A percentile compares a stretch with the other conserved stretches of the same genome.
Conservation (phyloP, 192 early-diverging fungal genomes). For the Backusella australiensis region DNA sequence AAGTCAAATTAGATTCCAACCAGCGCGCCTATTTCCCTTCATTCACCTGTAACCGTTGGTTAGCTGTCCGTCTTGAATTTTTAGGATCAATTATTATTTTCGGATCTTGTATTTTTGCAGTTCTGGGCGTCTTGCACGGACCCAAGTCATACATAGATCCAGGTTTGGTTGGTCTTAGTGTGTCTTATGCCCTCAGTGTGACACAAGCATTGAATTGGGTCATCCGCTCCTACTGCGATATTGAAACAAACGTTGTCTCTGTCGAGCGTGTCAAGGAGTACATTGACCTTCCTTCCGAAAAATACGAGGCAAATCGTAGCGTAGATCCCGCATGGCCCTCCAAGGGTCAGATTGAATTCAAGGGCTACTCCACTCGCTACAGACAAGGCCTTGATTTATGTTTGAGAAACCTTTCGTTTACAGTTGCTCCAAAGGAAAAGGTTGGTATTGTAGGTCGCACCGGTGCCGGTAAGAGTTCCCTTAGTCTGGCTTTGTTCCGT, state of each 20-base stretch:
- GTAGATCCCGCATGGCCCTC: conserved; percentile 74
- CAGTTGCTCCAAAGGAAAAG: conserved; percentile 48
- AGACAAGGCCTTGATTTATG: conserved; percentile 77
- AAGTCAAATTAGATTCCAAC: conserved; percentile 72
- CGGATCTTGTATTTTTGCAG: conserved; percentile 70
- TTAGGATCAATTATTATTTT: conserved; percentile 80
- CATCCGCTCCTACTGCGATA: conserved; percentile 83
- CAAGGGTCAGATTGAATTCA: conserved; percentile 72
- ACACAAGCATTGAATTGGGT: conserved; percentile 88
- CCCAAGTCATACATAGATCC: conserved; percentile 53
- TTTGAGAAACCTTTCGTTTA: conserved; percentile 54
- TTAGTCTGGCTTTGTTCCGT: conserved; percentile 64
- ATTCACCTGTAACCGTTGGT: conserved; percentile 66
- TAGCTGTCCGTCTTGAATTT: conserved; percentile 76
- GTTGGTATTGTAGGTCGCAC: conserved; percentile 67
- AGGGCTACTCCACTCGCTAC: conserved; percentile 78
- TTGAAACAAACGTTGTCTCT: conserved; percentile 70
- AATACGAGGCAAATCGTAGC: conserved; percentile 65
- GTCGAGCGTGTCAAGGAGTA: conserved; percentile 86
- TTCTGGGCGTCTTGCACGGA: conserved; percentile 57
- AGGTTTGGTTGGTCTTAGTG: conserved; percentile 60
- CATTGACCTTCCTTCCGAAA: conserved; percentile 74
- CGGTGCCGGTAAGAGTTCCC: conserved; percentile 68
- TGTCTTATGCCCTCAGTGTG: conserved; percentile 68
- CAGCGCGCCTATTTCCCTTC: conserved; percentile 78